A percentile compares a stretch with the other conserved stretches of the same genome.
These are phyloP conservation scores for Podaxis mareebaensis DNA, from an alignment of 768 basidiomycete genomes.

Conservation along the genomic window DNA sequence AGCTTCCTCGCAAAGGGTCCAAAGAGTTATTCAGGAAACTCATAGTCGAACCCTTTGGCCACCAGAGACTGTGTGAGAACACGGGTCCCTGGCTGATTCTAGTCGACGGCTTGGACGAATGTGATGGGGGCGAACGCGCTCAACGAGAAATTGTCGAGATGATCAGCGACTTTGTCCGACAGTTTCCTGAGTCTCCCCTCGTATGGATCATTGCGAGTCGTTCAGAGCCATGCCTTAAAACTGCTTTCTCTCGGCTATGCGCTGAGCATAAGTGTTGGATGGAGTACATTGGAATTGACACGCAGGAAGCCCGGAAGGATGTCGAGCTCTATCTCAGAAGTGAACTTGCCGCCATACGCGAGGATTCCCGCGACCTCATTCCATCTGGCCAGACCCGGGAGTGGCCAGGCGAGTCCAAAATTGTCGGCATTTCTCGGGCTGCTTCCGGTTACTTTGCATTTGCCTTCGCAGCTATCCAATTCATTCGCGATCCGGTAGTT, in stretches of 20 bases:
- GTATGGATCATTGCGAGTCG: conserved; percentile 13
- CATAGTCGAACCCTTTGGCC: background rate
- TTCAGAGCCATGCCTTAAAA: background rate
- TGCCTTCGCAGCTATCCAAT: background rate
- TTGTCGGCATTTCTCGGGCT: background rate
- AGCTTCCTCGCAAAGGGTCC: background rate
- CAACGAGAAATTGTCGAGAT: conserved; percentile 4
- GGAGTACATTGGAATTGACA: conserved; percentile 2
- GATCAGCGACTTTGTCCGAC: background rate
- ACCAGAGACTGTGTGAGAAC: background rate
- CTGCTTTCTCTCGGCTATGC: background rate
- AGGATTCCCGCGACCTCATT: background rate
- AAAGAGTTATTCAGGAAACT: conserved; percentile 2
- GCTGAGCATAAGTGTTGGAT: background rate
- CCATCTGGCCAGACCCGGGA: background rate
- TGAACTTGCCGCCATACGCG: conserved; percentile 2
- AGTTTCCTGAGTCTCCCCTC: conserved; percentile 1
- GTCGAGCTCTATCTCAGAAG: conserved; percentile 8
- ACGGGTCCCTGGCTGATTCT: background rate
- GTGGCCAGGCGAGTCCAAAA: conserved; percentile 1
- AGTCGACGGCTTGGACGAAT: conserved; percentile 10
- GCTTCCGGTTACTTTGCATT: conserved; percentile 10
- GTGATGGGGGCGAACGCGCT: background rate
- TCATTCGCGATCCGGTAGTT: background rate
- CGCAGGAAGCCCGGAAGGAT: background rate